Conservation (phyloP, 2,329 filamentous ascomycete species). For the Chaetomium globosum region DNA sequence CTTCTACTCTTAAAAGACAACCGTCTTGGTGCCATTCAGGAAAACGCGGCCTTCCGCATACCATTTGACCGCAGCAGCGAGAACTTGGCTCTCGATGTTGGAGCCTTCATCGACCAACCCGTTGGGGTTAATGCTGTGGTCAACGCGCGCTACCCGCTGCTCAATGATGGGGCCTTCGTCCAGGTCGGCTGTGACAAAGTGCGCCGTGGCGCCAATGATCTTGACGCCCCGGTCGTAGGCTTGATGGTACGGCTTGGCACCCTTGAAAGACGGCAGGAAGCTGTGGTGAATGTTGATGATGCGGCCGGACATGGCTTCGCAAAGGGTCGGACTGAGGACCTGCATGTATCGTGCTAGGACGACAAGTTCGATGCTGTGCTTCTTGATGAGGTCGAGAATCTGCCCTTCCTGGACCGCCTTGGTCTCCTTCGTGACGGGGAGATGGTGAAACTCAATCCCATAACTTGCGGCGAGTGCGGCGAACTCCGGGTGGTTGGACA, state of each 20-base stretch:
- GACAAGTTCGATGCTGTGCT: slow-evolving; percentile 74
- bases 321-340: slow-evolving; percentile 74
- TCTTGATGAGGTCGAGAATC: slow-evolving; percentile 69
- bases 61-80: slow-evolving; percentile 82
- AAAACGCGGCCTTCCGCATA: slow-evolving; percentile 78
- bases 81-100: slow-evolving; percentile 80
- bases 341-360: slow-evolving; percentile 88
- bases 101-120: slow-evolving; percentile 77
- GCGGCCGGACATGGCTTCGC: slow-evolving; percentile 75
- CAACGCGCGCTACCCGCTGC: slow-evolving; percentile 76
- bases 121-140: slow-evolving; percentile 75
- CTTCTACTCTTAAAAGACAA: slow-evolving; percentile 34
- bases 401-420: slow-evolving; percentile 72
- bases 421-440: slow-evolving; percentile 77
- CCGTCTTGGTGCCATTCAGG: slow-evolving; percentile 46
- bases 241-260: slow-evolving; percentile 85
- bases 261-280: slow-evolving; percentile 86
- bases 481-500: slow-evolving; percentile 81
- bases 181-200: slow-evolving; percentile 82
- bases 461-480: slow-evolving; percentile 69
- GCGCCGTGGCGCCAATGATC: slow-evolving; percentile 83
- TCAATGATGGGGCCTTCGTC: slow-evolving; percentile 89
- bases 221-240: slow-evolving; percentile 84
- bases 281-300: slow-evolving; percentile 94
- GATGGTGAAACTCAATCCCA: slow-evolving; percentile 76